phyloP scores from a whole-genome alignment of 2,329 filamentous ascomycete genomes.

The Trichoderma semiorbis region DNA sequence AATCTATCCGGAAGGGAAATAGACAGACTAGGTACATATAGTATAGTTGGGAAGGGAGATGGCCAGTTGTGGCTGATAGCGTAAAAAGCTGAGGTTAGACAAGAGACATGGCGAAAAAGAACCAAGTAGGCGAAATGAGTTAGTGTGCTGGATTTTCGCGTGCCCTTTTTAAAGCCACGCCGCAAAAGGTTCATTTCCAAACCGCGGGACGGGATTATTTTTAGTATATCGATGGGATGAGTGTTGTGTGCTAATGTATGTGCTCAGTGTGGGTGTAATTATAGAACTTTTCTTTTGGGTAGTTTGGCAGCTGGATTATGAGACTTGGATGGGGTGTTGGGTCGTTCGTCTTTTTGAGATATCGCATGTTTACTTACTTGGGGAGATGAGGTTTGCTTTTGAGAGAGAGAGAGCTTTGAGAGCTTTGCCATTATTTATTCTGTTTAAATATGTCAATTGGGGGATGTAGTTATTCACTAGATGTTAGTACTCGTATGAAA shows the following conservation, averaged over 20 bases:
- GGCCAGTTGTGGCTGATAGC: not conserved
- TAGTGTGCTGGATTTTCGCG: not conserved
- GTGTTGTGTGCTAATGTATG: not conserved
- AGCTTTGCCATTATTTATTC: not conserved
- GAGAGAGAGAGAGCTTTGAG: too few relatives aligned
- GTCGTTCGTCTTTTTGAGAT: not conserved
- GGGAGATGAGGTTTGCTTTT: too few relatives aligned
- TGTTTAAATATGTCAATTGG: not conserved
- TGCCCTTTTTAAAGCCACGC: not conserved
- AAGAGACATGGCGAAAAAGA: not conserved
- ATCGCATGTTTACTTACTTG: not conserved
- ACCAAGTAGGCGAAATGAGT: not conserved
- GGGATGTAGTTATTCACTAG: not conserved
- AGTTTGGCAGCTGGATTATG: not conserved
- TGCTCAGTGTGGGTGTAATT: not conserved
- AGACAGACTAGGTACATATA: not conserved
- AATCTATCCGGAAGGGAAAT: not conserved
- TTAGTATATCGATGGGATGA: not conserved
- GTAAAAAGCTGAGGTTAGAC: constrained; percentile 6
- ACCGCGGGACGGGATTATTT: not conserved
- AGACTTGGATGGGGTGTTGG: not conserved
- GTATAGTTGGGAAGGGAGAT: not conserved
- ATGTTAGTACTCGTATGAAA: not conserved
- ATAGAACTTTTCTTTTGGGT: not conserved
- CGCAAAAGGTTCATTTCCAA: not conserved